Evolutionary conservation across 2,329 filamentous ascomycete species (phyloP).

Genomic region (Teratosphaeria gauchensis): DNA sequence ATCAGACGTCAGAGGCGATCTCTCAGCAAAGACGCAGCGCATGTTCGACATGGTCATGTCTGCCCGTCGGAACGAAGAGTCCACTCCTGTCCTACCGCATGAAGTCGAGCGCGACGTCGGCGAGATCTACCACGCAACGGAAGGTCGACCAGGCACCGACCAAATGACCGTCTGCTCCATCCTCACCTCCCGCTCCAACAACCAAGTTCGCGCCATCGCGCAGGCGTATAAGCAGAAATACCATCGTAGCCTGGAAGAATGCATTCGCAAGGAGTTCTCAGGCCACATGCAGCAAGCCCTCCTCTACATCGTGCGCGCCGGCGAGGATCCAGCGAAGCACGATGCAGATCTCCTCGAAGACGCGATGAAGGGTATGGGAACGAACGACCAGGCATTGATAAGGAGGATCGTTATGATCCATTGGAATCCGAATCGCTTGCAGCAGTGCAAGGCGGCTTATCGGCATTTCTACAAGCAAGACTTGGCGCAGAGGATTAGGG

Average conservation of each 20-base stretch:
- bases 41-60: conserved; percentile 76
- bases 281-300: conserved; percentile 88
- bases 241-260: conserved; percentile 57
- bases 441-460: conserved; percentile 71
- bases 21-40: conserved; percentile 76
- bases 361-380: conserved; percentile 77
- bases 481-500: conserved; percentile 59
- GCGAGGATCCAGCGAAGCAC: conserved; percentile 70
- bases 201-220: conserved; percentile 72
- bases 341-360: conserved; percentile 78
- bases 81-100: conserved; percentile 60
- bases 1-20: conserved; percentile 62
- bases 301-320: conserved; percentile 66
- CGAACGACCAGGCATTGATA: conserved; percentile 72
- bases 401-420: conserved; percentile 70
- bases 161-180: conserved; percentile 70
- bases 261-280: conserved; percentile 73
- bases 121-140: conserved; percentile 67
- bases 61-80: conserved; percentile 68
- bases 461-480: conserved; percentile 58
- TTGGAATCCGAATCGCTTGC: conserved; percentile 69
- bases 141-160: conserved; percentile 56
- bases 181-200: conserved; percentile 64
- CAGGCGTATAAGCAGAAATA: conserved; percentile 67
- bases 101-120: conserved; percentile 67